These are phyloP conservation scores for Sporobolus alterniflorus DNA, from an alignment of 202 grass and related monocot species.

Conservation along the genomic window DNA sequence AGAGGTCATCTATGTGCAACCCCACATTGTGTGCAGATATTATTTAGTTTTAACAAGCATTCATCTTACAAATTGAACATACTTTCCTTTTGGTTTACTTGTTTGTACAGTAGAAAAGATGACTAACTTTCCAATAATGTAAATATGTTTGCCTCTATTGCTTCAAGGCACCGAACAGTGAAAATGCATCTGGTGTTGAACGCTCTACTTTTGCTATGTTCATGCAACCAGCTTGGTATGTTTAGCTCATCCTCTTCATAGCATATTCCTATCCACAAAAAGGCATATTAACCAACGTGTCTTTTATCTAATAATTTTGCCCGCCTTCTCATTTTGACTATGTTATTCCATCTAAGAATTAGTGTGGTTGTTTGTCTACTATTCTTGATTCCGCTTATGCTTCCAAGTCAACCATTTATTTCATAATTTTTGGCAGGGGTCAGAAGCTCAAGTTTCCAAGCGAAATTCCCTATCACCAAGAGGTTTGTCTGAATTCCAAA, in stretches of 20 bases:
- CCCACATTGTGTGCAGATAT: slow-evolving; percentile 83
- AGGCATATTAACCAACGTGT: too few species aligned
- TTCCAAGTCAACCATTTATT: neutral
- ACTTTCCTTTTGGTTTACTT: neutral
- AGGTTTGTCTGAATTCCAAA: slow-evolving; percentile 53
- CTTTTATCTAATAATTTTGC: too few species aligned
- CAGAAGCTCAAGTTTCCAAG: slow-evolving; percentile 71
- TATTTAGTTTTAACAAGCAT: neutral
- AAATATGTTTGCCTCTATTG: neutral
- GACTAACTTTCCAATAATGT: neutral
- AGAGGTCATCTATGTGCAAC: slow-evolving; percentile 85
- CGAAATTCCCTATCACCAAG: slow-evolving; percentile 75
- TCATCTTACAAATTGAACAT: neutral
- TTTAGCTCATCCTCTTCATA: neutral
- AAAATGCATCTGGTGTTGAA: slow-evolving; percentile 76
- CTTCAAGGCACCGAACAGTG: slow-evolving; percentile 74
- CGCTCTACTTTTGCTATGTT: slow-evolving; percentile 93
- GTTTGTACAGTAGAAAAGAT: neutral
- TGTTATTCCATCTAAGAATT: neutral
- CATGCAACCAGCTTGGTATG: slow-evolving; percentile 95
- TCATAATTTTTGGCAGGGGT: slow-evolving; percentile 53
- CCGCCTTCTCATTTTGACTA: too few species aligned
- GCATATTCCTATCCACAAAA: neutral
- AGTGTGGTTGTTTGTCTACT: neutral
- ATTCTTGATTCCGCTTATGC: neutral